Evolutionary conservation across 192 early-diverging fungal species (phyloP).

Genomic region (Backusella tuberculispora): DNA sequence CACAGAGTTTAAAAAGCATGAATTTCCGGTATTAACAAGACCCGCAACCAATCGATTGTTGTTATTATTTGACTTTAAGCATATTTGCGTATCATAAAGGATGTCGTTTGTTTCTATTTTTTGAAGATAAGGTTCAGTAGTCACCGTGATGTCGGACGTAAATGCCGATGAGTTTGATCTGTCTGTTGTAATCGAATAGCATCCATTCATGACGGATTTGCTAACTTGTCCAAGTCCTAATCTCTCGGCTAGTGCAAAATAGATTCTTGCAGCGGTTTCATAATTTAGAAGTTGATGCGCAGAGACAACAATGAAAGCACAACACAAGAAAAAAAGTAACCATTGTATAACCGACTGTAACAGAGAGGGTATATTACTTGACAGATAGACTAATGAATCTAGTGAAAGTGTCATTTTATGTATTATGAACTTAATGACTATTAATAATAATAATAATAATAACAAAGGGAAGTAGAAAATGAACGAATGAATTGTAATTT

Average conservation of each 20-base stretch:
- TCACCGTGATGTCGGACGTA: neutral
- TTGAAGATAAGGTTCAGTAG: neutral
- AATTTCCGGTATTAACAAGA: constrained; percentile 87
- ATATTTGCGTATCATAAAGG: constrained; percentile 13
- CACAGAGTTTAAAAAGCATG: constrained; percentile 92
- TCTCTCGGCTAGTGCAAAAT: neutral
- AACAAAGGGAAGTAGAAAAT: no score
- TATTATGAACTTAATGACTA: neutral
- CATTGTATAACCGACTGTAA: neutral
- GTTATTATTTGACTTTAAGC: neutral
- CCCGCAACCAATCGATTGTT: constrained; percentile 45
- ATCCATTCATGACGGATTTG: neutral
- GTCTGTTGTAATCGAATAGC: neutral
- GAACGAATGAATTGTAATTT: no score
- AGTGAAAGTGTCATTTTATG: constrained; percentile 1
- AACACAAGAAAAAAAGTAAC: neutral
- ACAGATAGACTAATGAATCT: neutral
- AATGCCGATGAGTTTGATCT: constrained; percentile 5
- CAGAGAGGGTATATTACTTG: neutral
- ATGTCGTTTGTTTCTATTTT: neutral
- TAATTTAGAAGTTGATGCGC: neutral
- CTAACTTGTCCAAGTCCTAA: neutral
- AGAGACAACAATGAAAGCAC: neutral
- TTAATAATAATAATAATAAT: neutral
- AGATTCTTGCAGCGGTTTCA: neutral